These are phyloP conservation scores for Ophiostoma ips DNA, from an alignment of 2,329 filamentous ascomycete species.

Conservation along the genomic window DNA sequence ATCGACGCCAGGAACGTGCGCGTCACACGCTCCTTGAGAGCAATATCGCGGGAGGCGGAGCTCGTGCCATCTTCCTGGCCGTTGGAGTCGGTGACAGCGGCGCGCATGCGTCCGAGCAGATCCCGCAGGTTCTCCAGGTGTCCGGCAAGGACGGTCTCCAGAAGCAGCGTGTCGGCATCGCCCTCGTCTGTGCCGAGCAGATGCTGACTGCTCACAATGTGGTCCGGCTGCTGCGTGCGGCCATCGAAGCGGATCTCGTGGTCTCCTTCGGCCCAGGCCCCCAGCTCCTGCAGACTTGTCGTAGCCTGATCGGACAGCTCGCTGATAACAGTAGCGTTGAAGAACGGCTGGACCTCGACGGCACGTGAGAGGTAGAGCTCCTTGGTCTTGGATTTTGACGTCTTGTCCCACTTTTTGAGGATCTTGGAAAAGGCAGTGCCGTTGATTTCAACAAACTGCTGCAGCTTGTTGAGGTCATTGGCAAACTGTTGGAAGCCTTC, in stretches of 20 bases:
- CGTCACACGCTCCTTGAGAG: constrained; percentile 63
- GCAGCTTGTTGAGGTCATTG: constrained; percentile 89
- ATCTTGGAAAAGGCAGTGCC: constrained; percentile 98
- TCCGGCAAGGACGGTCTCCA: constrained; percentile 74
- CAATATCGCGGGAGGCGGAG: constrained; percentile 31
- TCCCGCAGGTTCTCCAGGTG: constrained; percentile 68
- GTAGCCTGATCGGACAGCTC: constrained; percentile 94
- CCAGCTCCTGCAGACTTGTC: constrained; percentile 86
- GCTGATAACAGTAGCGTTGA: constrained; percentile 93
- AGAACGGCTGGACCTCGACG: constrained; percentile 95
- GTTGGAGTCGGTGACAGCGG: constrained; percentile 39
- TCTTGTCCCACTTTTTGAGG: constrained; percentile 99
- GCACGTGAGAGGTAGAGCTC: constrained; percentile 91
- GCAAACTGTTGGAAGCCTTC: constrained; percentile 97
- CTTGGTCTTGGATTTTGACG: constrained; percentile 96
- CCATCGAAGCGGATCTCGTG: constrained; percentile 63
- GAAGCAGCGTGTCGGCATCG: constrained; percentile 74
- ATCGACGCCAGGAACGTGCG: constrained; percentile 83
- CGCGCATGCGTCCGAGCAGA: constrained; percentile 59
- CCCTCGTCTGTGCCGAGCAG: constrained; percentile 67
- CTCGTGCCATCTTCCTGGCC: constrained; percentile 16
- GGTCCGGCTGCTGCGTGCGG: constrained; percentile 30
- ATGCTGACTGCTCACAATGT: constrained; percentile 52
- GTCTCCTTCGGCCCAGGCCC: constrained; percentile 94
- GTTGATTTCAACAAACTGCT: constrained; percentile 98